phyloP scores from a whole-genome alignment of 2,329 filamentous ascomycete genomes.

The Lecanosticta acicola region DNA sequence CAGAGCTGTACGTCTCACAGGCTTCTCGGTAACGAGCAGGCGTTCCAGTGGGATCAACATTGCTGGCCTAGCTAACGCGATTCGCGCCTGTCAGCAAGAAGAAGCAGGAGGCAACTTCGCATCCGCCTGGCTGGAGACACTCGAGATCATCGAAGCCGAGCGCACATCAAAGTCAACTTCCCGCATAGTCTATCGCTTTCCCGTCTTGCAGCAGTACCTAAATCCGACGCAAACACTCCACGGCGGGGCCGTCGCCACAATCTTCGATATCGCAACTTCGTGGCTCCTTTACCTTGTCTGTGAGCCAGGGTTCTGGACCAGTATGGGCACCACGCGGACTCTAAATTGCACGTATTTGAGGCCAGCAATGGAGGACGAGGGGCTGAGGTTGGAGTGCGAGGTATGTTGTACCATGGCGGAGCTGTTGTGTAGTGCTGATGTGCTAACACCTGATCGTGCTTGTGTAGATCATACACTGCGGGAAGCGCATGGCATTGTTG shows the following conservation, averaged over 20 bases:
- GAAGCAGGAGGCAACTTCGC: conserved; percentile 15
- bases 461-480: conserved; percentile 21
- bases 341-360: conserved; percentile 20
- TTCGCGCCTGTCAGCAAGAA: conserved; percentile 4
- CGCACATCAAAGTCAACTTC: conserved; percentile 12
- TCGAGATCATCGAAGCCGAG: conserved; percentile 19
- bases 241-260: conserved; percentile 21
- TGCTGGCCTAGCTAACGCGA: too few species aligned
- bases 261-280: conserved; percentile 22
- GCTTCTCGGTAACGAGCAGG: too few species aligned
- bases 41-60: too few species aligned
- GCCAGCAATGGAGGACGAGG: conserved; percentile 20
- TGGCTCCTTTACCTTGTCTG: conserved; percentile 18
- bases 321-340: conserved; percentile 21
- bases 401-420: too few species aligned
- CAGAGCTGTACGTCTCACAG: not conserved
- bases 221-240: conserved; percentile 23
- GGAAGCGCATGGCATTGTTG: conserved; percentile 21
- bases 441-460: not conserved
- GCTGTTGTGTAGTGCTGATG: not conserved
- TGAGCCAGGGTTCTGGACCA: conserved; percentile 23
- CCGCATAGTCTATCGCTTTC: conserved; percentile 19
- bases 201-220: conserved; percentile 20
- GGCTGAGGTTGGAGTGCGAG: conserved; percentile 21
- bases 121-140: conserved; percentile 15